Percentiles rank a stretch among this genome's conserved stretches.
These are phyloP conservation scores for Calvatia gigantea DNA, from an alignment of 768 basidiomycete genomes.

Conservation along the genomic window DNA sequence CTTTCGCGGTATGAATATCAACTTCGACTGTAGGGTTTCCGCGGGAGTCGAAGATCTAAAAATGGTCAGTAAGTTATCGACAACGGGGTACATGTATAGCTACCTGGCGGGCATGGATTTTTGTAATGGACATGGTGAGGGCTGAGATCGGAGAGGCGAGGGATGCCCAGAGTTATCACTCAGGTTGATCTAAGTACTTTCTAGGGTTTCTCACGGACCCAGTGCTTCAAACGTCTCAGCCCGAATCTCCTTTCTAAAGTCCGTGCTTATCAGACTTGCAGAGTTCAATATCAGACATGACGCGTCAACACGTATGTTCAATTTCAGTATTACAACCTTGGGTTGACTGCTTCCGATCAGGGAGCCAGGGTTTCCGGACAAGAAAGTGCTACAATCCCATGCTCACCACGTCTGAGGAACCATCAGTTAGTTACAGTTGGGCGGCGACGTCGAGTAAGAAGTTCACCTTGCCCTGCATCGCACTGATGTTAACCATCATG, in stretches of 20 bases:
- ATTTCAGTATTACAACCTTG: not conserved
- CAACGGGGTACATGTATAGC: slow-evolving; percentile 11
- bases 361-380: not conserved
- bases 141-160: slow-evolving; percentile 26
- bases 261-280: not conserved
- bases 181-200: slow-evolving; percentile 32
- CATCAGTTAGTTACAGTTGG: slow-evolving; percentile 7
- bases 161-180: slow-evolving; percentile 29
- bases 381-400: not conserved
- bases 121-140: slow-evolving; percentile 83
- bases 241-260: not conserved
- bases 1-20: slow-evolving; percentile 84
- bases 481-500: not conserved
- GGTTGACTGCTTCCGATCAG: too few species aligned
- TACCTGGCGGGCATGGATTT: slow-evolving; percentile 92
- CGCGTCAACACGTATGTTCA: not conserved
- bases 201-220: slow-evolving; percentile 35
- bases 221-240: slow-evolving; percentile 5
- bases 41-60: slow-evolving; percentile 97
- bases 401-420: not conserved
- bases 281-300: not conserved
- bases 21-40: slow-evolving; percentile 98
- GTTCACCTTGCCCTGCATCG: not conserved
- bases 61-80: slow-evolving; percentile 11
- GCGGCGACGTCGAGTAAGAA: slow-evolving; percentile 10